Conservation (phyloP, 768 basidiomycete species). For the Lactifluus pinguis region DNA sequence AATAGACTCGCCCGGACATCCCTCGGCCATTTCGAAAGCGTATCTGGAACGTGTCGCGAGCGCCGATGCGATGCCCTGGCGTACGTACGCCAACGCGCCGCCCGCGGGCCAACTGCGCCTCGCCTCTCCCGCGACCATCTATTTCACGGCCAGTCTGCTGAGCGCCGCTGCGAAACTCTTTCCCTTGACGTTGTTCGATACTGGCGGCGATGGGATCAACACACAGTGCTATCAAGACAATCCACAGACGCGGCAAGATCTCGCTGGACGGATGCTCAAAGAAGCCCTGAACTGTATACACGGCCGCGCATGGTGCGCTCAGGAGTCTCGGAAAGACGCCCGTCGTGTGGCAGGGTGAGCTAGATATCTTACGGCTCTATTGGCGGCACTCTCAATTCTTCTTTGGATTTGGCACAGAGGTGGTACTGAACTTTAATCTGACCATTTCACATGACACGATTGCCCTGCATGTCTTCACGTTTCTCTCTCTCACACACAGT, state of each 20-base stretch:
- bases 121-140: constrained; percentile 46
- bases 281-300: constrained; percentile 59
- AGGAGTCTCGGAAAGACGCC: constrained; percentile 55
- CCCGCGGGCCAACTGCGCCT: constrained; percentile 79
- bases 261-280: constrained; percentile 43
- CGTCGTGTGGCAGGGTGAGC: constrained; percentile 71
- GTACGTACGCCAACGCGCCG: constrained; percentile 57
- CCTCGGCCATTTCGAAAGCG: constrained; percentile 49
- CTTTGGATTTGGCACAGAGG: not conserved
- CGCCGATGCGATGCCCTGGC: constrained; percentile 45
- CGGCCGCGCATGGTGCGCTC: constrained; percentile 48
- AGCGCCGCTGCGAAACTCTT: constrained; percentile 41
- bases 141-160: constrained; percentile 51
- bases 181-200: constrained; percentile 57
- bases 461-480: not conserved
- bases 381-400: not conserved
- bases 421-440: not conserved
- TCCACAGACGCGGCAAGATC: constrained; percentile 41
- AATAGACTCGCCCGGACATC: constrained; percentile 82
- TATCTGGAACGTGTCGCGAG: constrained; percentile 76
- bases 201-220: constrained; percentile 81
- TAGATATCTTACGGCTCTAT: not conserved
- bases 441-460: constrained; percentile 7
- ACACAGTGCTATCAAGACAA: constrained; percentile 57
- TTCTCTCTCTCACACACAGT: not conserved